A percentile compares a stretch with the other conserved stretches of the same genome.
These are phyloP conservation scores for Suillus cothurnatus DNA, from an alignment of 768 basidiomycete species.

Conservation along the genomic window DNA sequence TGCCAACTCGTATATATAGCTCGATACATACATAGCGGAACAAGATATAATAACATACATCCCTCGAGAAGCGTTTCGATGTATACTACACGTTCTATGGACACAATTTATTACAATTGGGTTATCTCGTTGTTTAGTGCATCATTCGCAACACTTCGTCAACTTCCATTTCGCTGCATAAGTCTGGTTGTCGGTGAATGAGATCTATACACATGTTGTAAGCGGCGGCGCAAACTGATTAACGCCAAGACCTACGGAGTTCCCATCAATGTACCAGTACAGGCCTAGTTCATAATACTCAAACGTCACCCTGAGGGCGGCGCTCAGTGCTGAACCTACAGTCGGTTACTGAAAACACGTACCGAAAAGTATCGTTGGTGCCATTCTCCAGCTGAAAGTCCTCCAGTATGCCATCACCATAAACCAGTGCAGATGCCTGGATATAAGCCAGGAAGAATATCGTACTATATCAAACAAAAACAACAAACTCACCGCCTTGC, in stretches of 20 bases:
- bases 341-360: background rate
- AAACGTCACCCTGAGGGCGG: background rate
- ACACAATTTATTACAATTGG: background rate
- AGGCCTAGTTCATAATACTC: background rate
- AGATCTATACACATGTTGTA: background rate
- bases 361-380: background rate
- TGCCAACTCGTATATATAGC: too few relatives aligned
- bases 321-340: background rate
- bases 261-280: background rate
- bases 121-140: background rate
- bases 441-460: background rate
- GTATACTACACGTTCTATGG: background rate
- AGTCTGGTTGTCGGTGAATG: background rate
- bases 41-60: background rate
- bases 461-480: background rate
- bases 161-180: background rate
- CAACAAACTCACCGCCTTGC: background rate
- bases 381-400: background rate
- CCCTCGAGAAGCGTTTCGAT: background rate
- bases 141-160: background rate
- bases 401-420: background rate
- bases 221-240: background rate
- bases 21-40: background rate
- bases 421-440: background rate
- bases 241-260: background rate